Conservation (phyloP, 352 stramenopile genomes). For the Phytophthora meadii region DNA sequence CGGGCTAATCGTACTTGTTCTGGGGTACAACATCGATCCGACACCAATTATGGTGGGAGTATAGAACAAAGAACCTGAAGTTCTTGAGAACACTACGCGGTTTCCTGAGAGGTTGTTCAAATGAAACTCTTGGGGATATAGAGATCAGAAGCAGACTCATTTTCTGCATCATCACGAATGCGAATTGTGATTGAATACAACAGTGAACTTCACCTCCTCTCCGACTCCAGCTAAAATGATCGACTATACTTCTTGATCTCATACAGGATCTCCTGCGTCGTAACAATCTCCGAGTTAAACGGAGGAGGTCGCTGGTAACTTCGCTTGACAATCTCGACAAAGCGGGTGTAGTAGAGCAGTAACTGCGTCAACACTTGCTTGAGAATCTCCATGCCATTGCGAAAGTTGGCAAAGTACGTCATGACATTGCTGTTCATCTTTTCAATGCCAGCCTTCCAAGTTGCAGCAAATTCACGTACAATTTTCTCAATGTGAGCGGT, state of each 20-base stretch:
- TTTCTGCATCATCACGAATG: slow-evolving; percentile 17
- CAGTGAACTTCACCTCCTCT: slow-evolving; percentile 14
- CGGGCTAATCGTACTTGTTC: slow-evolving; percentile 80
- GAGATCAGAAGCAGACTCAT: slow-evolving; percentile 14
- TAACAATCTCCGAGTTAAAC: slow-evolving; percentile 95
- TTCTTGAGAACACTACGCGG: background rate
- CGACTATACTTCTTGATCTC: slow-evolving; percentile 99
- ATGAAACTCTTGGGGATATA: slow-evolving; percentile 13
- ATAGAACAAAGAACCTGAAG: slow-evolving; percentile 15
- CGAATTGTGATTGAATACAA: slow-evolving; percentile 29
- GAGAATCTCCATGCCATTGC: slow-evolving; percentile 99
- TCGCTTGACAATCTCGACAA: slow-evolving; percentile 97
- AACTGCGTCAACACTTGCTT: slow-evolving; percentile 99
- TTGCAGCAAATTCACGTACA: slow-evolving; percentile 95
- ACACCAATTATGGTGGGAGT: slow-evolving; percentile 38
- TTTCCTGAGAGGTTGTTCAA: slow-evolving; percentile 6
- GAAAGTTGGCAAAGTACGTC: slow-evolving; percentile 98
- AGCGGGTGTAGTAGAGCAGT: slow-evolving; percentile 98
- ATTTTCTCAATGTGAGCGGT: slow-evolving; percentile 93
- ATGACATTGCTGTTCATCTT: slow-evolving; percentile 98
- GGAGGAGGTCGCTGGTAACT: slow-evolving; percentile 80
- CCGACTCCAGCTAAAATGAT: slow-evolving; percentile 75
- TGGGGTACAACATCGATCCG: slow-evolving; percentile 79
- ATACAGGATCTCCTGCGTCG: slow-evolving; percentile 96
- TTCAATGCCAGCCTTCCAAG: slow-evolving; percentile 97